Evolutionary conservation across 345 rosid species (phyloP), one percentile per base, ranked within the genome.

Genomic region (Linum tenue): DNA sequence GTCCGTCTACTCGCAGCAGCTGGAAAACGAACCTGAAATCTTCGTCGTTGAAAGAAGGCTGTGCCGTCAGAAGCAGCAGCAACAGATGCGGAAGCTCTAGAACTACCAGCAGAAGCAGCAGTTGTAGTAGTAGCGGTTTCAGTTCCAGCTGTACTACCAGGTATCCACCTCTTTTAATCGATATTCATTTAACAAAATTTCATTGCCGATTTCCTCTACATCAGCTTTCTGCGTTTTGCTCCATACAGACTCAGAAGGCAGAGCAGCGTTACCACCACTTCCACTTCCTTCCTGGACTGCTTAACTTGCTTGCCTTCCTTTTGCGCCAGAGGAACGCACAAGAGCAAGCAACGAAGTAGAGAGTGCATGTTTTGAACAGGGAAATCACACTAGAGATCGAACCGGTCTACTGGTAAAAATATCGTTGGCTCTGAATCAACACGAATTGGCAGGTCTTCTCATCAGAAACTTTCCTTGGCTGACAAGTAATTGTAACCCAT

Each of bases 271-370:
- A 12, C 15, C 3, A 9, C 31, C 31, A 22, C 31, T 22, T 22
- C 31, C 31, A n/a, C 35, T 12, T 12, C 58, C 68, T 43, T 59
- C 8, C 42, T 3, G 16, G 11, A 15, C 44, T 66, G 66, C 22
- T 62, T 56, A 8, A 64, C 75, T 37, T 84, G 84, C 75, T 84
- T 76, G 76, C 69, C 80, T 11, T 66, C 76, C 48, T 70, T 78
- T 55, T 4, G 41, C 5, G 36, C 10, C 64, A 67, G 42, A 15
- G 67, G 79, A 43, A 57, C 57, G 53, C 60, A 73, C 70, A 56
- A 37, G 53, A 48, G 44, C 43, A 14, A 37, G n/a, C 53, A 39
- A 64, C 64, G 31, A 5, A 4, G 1, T 10, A 56, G 60, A 67
- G 71, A 64, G 40, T 66, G 66, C 70, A 39, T 56, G 60, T 69